Evolutionary conservation across 345 rosid species (phyloP).

Genomic region (Rhizophora apiculata): DNA sequence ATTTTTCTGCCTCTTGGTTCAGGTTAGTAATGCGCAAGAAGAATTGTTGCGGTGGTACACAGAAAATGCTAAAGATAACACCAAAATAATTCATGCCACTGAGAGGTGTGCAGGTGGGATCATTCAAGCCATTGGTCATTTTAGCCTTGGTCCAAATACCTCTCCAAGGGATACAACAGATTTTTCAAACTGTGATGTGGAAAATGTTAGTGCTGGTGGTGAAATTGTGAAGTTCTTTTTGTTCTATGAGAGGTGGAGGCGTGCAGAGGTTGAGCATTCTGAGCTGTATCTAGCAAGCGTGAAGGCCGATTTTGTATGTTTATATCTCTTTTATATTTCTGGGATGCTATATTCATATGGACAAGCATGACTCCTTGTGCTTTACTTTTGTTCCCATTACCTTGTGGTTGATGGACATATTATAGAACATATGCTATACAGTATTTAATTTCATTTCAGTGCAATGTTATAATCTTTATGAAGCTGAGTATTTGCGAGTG

Average conservation of each 20-base stretch:
- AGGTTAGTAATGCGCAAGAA: slow-evolving; percentile 99
- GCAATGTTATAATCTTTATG: too few species aligned
- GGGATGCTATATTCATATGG: neutral
- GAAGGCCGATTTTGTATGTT: slow-evolving; percentile 69
- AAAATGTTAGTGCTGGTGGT: slow-evolving; percentile 44
- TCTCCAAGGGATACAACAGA: slow-evolving; percentile 82
- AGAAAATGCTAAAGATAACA: slow-evolving; percentile 77
- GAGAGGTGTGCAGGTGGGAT: slow-evolving; percentile 95
- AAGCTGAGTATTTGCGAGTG: too few species aligned
- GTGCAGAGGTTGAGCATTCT: slow-evolving; percentile 74
- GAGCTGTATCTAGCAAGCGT: slow-evolving; percentile 60
- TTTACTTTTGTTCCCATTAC: too few species aligned
- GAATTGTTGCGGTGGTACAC: slow-evolving; percentile 91
- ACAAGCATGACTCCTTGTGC: too few species aligned
- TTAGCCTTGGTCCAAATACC: slow-evolving; percentile 76
- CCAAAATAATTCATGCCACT: slow-evolving; percentile 73
- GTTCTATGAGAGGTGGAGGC: slow-evolving; percentile 89
- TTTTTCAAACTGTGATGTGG: slow-evolving; percentile 29
- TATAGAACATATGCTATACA: too few species aligned
- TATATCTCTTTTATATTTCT: neutral
- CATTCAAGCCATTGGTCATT: slow-evolving; percentile 86
- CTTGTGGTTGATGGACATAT: too few species aligned
- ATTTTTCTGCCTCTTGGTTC: slow-evolving; percentile 4
- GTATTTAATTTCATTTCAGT: too few species aligned
- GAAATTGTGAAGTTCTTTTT: slow-evolving; percentile 70